phyloP scores from a whole-genome alignment of 495 filamentous ascomycete genomes.

The Lophium mytilinum region DNA sequence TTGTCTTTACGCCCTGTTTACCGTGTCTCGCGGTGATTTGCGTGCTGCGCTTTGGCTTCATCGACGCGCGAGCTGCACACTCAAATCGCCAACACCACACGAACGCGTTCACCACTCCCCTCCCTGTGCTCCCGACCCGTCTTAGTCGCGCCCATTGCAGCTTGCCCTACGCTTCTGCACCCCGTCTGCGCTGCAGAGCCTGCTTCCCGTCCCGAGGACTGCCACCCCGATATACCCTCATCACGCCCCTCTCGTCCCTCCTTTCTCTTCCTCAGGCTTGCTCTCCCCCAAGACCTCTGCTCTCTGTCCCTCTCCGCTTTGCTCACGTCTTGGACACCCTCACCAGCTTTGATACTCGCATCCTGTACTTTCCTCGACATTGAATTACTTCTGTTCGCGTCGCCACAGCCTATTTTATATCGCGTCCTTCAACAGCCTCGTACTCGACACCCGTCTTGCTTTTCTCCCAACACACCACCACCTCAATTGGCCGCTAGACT shows the following conservation, averaged over 20 bases:
- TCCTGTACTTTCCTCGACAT: background rate
- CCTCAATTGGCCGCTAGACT: background rate
- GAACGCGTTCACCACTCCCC: background rate
- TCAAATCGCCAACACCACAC: background rate
- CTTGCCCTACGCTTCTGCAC: background rate
- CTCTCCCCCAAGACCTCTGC: constrained; percentile 15
- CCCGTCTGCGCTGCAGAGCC: background rate
- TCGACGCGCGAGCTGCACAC: too few species aligned
- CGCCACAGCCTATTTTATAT: background rate
- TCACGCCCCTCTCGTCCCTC: constrained; percentile 7
- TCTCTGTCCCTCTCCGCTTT: background rate
- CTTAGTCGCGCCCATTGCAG: too few species aligned
- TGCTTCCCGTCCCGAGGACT: background rate
- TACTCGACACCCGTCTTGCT: background rate
- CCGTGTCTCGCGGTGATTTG: too few species aligned
- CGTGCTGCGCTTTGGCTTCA: too few species aligned
- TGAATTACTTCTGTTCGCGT: background rate
- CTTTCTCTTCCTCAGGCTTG: constrained; percentile 16
- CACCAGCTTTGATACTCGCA: background rate
- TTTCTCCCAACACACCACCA: background rate
- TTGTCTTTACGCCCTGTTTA: too few species aligned
- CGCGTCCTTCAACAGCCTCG: background rate
- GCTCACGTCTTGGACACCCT: background rate
- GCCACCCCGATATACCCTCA: constrained; percentile 8
- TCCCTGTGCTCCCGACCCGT: background rate